Evolutionary conservation across 2,329 filamentous ascomycete genomes (phyloP), one percentile per base, ranked within the genome.

Genomic region (Thermoascus crustaceus): DNA sequence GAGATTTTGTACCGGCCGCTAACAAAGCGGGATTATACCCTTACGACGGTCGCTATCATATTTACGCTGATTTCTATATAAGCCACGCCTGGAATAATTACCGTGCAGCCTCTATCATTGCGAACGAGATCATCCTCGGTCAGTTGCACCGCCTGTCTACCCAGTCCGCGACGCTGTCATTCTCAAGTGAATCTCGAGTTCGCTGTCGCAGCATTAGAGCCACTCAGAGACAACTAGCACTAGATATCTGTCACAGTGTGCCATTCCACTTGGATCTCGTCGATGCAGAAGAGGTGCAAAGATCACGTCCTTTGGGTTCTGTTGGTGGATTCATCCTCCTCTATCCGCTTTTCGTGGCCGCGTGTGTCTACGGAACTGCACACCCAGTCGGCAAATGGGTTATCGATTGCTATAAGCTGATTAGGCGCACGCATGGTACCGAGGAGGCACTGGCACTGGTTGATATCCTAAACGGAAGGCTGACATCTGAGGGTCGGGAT

Each of bases 51-150:
- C 61, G 65, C 35, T 78, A 74, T 46, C 74, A 80, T 48, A 51
- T 65, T 14, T 80, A 80, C 45, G 53, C 55, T 10, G 67, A 71
- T 41, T 66, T 75, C 36, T 75, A 69, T 64, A 57, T 67, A 11
- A 71, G 69, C 6, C 66, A 71, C 16, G 63, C 73, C 25, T 79
- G 72, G 72, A 75, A 73, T 40, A 69, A 78, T 44, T 76, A 72
- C 45, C 72, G 76, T 16, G 76, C 73, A 64, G 65, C 67, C 5
- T 69, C 73, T n/a, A 69, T 77, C 16, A 53, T 78, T 7, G 49
- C 68, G 10, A 70, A 66, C 47, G 66, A 76, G 41, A 60, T 66
- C 26, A 65, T 79, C 8, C 52, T 58, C 2, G 47, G 42, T 10
- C 53, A 47, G 9, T 46, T 60, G 17, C 40, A 46, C 7, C 42